Conservation (phyloP, 106 monocot species). For the Hemerocallis citrina region DNA sequence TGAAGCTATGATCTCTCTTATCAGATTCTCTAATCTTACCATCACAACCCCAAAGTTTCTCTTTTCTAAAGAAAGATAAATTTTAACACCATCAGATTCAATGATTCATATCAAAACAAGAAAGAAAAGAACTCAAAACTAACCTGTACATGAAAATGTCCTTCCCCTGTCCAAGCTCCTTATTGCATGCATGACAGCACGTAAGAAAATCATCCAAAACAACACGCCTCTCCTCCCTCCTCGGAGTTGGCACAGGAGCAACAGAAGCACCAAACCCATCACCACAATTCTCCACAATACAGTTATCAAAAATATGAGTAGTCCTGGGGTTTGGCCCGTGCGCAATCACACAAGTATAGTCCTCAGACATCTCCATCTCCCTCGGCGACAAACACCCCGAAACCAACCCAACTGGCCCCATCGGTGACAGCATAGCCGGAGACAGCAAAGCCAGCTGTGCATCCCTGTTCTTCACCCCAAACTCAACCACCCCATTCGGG, state of each 20-base stretch:
- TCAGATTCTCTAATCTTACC: no score
- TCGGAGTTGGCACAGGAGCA: background rate
- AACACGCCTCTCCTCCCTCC: constrained; percentile 2
- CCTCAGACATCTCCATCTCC: constrained; percentile 57
- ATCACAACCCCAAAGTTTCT: no score
- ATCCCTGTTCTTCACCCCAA: constrained; percentile 48
- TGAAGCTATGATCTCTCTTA: no score
- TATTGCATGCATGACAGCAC: constrained; percentile 50
- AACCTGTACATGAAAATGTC: constrained; percentile 58
- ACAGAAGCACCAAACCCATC: constrained; percentile 1
- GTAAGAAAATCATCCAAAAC: constrained; percentile 32
- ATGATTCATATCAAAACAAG: no score
- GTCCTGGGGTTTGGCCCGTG: constrained; percentile 51
- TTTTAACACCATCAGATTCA: no score
- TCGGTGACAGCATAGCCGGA: background rate
- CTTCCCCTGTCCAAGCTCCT: constrained; percentile 32
- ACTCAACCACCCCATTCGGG: constrained; percentile 27
- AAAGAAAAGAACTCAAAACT: background rate
- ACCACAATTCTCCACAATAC: constrained; percentile 29
- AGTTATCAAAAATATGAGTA: constrained; percentile 58
- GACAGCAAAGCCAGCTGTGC: constrained; percentile 27
- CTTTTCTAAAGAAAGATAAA: no score
- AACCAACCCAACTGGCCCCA: background rate
- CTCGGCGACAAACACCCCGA: constrained; percentile 7
- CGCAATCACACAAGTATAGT: constrained; percentile 61